Conservation (phyloP, 805 yeast species). For the Blastobotrys peoriensis region DNA sequence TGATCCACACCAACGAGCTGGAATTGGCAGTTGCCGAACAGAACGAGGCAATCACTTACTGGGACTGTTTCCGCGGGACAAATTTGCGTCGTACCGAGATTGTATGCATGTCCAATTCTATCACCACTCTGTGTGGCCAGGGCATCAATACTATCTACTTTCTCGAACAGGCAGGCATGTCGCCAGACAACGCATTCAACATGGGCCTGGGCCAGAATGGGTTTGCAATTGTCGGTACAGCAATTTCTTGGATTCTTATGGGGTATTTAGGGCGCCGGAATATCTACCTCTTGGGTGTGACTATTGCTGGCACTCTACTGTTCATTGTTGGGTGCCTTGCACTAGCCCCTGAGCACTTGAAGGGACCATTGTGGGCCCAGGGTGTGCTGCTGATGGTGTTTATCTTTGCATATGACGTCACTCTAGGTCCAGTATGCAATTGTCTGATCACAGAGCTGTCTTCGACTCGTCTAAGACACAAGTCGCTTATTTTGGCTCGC, state of each 20-base stretch:
- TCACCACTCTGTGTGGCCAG: constrained; percentile 30
- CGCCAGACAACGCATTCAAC: constrained; percentile 35
- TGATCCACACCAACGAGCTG: constrained; percentile 39
- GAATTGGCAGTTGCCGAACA: constrained; percentile 18
- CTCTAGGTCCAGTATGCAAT: constrained; percentile 39
- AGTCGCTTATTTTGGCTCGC: constrained; percentile 37
- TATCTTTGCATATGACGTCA: constrained; percentile 40
- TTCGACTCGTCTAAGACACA: constrained; percentile 37
- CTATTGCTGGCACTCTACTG: constrained; percentile 5
- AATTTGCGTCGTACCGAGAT: constrained; percentile 48
- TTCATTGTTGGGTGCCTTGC: constrained; percentile 16
- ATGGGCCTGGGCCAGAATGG: constrained; percentile 41
- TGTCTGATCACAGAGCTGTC: constrained; percentile 38
- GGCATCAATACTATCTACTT: constrained; percentile 15
- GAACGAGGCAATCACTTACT: constrained; percentile 7
- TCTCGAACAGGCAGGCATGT: constrained; percentile 21
- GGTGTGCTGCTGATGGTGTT: constrained; percentile 44
- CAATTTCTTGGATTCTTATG: constrained; percentile 10
- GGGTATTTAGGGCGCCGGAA: constrained; percentile 11
- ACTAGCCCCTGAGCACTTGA: constrained; percentile 4
- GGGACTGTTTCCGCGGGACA: constrained; percentile 43
- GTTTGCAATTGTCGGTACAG: constrained; percentile 42
- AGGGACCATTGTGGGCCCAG: constrained; percentile 20
- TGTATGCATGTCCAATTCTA: constrained; percentile 39
- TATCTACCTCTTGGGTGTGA: constrained; percentile 15